Evolutionary conservation across 176 grass and related monocot genomes (phyloP).

Genomic region (Musa acuminata): DNA sequence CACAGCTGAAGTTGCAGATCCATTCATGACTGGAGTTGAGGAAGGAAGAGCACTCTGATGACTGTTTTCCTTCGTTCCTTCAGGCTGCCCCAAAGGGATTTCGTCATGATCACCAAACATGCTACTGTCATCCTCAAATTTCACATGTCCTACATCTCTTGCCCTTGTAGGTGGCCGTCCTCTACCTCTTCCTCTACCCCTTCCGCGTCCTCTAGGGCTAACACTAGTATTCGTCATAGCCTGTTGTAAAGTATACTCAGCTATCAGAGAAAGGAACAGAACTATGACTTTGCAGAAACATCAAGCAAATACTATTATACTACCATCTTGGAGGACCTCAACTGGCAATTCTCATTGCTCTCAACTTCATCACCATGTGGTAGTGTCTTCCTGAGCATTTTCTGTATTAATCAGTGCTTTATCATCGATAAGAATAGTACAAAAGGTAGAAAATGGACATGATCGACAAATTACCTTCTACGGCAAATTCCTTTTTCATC

Average conservation of each 20-base stretch:
- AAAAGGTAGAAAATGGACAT: not conserved
- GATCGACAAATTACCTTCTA: conserved; percentile 51
- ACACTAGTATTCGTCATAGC: conserved; percentile 47
- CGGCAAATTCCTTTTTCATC: conserved; percentile 78
- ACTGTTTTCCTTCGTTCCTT: conserved; percentile 16
- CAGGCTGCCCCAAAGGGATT: conserved; percentile 2
- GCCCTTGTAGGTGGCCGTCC: conserved; percentile 53
- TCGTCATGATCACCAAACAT: conserved; percentile 55
- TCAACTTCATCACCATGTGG: conserved; percentile 11
- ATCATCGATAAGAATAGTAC: not conserved
- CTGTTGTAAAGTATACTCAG: conserved; percentile 25
- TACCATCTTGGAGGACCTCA: conserved; percentile 14
- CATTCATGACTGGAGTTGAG: not conserved
- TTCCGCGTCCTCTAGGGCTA: conserved; percentile 72
- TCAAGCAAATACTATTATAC: conserved; percentile 3
- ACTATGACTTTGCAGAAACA: not conserved
- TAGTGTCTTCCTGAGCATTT: conserved; percentile 8
- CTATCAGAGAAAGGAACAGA: not conserved
- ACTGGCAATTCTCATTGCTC: not conserved
- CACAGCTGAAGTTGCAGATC: conserved; percentile 24
- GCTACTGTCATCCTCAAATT: conserved; percentile 77
- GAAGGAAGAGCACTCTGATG: conserved; percentile 5
- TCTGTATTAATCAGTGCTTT: not conserved
- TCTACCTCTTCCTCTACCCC: conserved; percentile 31
- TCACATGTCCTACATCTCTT: conserved; percentile 60